These are phyloP conservation scores for Exophiala bonariae DNA, from an alignment of 2,329 filamentous ascomycete species.

Conservation along the genomic window DNA sequence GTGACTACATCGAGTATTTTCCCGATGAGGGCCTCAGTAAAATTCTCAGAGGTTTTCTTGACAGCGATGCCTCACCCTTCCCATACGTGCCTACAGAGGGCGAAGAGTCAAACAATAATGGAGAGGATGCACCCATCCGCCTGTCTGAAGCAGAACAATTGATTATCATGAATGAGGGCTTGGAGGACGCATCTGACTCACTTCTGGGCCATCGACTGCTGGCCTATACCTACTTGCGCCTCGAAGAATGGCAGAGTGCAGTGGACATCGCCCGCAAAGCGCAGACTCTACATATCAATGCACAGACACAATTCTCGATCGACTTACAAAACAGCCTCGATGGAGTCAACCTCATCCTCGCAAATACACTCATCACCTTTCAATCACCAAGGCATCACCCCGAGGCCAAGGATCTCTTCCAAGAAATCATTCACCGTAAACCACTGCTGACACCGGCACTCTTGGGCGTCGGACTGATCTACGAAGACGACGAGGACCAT, in stretches of 20 bases:
- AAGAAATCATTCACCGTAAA: conserved; percentile 75
- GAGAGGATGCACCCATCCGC: conserved; percentile 54
- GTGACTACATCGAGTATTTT: conserved; percentile 80
- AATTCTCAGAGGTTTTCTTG: conserved; percentile 78
- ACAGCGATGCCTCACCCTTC: conserved; percentile 82
- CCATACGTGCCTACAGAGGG: conserved; percentile 45
- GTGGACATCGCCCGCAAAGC: conserved; percentile 65
- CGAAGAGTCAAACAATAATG: conserved; percentile 45
- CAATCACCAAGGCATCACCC: conserved; percentile 86
- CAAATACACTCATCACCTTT: conserved; percentile 84
- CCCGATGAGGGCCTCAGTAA: conserved; percentile 80
- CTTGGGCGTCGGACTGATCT: conserved; percentile 86
- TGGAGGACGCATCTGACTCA: conserved; percentile 64
- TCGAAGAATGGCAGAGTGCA: conserved; percentile 82
- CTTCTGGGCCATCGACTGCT: conserved; percentile 80
- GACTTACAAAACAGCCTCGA: conserved; percentile 69
- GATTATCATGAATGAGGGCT: conserved; percentile 75
- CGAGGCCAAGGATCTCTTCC: conserved; percentile 84
- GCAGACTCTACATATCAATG: conserved; percentile 18
- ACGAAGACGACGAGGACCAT: conserved; percentile 91
- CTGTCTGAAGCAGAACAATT: conserved; percentile 76
- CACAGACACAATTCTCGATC: conserved; percentile 62
- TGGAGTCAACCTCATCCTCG: conserved; percentile 73
- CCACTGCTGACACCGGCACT: conserved; percentile 75
- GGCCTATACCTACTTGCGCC: conserved; percentile 76